A percentile compares a stretch with the other conserved stretches of the same genome.
Evolutionary conservation across 1,284 basidiomycete genomes (phyloP).

Genomic region (Fomitopsis pinicola): DNA sequence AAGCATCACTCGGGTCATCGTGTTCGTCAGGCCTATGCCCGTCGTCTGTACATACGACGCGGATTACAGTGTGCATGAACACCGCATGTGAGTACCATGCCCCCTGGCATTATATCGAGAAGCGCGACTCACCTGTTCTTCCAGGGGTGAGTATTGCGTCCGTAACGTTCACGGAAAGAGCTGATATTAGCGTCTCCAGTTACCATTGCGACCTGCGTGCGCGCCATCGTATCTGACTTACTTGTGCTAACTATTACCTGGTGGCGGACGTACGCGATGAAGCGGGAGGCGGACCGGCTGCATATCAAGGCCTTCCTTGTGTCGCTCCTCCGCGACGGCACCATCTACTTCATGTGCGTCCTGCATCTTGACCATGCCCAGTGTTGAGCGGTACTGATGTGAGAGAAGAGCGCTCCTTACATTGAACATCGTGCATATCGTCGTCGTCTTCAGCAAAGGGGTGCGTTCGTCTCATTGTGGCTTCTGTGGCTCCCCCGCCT

Average conservation of each 20-base stretch:
- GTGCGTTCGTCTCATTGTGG: background rate
- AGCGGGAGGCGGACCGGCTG: background rate
- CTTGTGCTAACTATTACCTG: background rate
- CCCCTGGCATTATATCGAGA: background rate
- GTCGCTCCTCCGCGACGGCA: background rate
- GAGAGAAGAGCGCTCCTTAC: too few relatives aligned
- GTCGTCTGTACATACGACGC: background rate
- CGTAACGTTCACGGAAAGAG: too few relatives aligned
- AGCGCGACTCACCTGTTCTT: too few relatives aligned
- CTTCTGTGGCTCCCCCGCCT: too few relatives aligned
- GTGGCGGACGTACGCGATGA: background rate
- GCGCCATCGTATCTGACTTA: background rate
- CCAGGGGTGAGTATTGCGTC: too few relatives aligned
- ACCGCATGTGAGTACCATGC: background rate
- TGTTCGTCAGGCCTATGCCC: background rate
- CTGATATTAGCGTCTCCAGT: background rate
- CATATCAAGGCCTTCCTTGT: background rate
- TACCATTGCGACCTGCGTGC: background rate
- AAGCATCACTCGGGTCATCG: background rate
- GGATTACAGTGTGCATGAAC: background rate
- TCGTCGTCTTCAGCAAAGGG: background rate
- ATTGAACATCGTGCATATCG: background rate
- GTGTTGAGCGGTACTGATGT: background rate
- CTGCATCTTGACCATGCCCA: background rate
- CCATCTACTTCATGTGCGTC: conserved; percentile 3